Evolutionary conservation across 495 filamentous ascomycete species (phyloP), one percentile per base, ranked within the genome.

Genomic region (Aspergillus incahuasiensis): DNA sequence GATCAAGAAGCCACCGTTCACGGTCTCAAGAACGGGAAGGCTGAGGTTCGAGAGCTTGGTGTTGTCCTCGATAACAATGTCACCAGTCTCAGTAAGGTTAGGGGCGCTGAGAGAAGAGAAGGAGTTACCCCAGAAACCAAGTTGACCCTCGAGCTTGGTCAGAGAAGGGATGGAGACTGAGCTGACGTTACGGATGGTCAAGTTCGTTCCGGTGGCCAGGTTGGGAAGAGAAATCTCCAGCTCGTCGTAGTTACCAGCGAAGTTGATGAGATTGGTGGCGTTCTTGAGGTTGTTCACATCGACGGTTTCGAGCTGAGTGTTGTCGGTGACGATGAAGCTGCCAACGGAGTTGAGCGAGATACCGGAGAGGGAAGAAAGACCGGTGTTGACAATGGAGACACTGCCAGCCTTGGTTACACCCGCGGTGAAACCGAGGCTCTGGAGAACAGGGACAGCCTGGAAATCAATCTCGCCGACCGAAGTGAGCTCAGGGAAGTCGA

Each of bases 171-270:
- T 72, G 18, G 70, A 77, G 68, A 96, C 76, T 41, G 71, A 76
- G 59, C 84, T 85, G 74, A 89, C 86, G 76, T 96, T 92, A 70
- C 86, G 81, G 75, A 97, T 85, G 51, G 90, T 92, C 79, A 96
- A 84, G 80, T 96, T 90, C 68, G 74, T 80, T 52, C 86, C 90
- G 74, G 79, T 85, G 55, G 75, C 72, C 25, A 99, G 82, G 75
- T 91, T 82, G 59, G 91, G 87, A 70, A 97, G 85, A 44, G 84
- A 78, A 57, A 97, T 78, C 56, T 72, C 76, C 20, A 97, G 71
- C 13, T 71, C 57, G 48, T 82, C 72, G 61, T 63, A 66, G 68
- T 81, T 81, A 57, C 67, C 73, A 52, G 77, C 80, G 62, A 97
- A 80, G 74, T 82, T 87, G 62, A 76, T 72, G 28, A 75, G 64